Conservation (phyloP, 768 basidiomycete genomes). For the Russula sp. region DNA sequence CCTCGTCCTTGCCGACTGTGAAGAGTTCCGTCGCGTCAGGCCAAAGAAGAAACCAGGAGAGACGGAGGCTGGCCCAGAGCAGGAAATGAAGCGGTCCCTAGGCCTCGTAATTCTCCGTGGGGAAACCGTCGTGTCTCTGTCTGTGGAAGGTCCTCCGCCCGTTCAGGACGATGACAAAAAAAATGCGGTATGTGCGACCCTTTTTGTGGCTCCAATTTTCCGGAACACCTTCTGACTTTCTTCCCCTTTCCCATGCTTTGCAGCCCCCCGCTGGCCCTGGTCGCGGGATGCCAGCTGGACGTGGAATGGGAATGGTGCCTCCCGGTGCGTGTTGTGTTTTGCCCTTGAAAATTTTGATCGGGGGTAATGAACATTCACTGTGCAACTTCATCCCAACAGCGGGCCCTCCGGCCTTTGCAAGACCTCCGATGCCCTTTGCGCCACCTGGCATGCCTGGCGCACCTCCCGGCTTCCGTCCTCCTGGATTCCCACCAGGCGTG, state of each 20-base stretch:
- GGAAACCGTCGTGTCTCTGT: slow-evolving; percentile 91
- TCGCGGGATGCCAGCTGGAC: slow-evolving; percentile 91
- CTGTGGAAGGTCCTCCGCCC: slow-evolving; percentile 93
- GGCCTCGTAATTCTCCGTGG: slow-evolving; percentile 97
- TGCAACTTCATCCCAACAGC: slow-evolving; percentile 31
- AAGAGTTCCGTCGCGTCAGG: slow-evolving; percentile 90
- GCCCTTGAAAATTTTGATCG: slow-evolving; percentile 7
- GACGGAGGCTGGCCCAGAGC: slow-evolving; percentile 61
- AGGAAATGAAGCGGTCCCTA: slow-evolving; percentile 93
- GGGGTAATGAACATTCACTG: slow-evolving; percentile 19
- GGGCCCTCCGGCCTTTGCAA: slow-evolving; percentile 51
- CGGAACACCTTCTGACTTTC: slow-evolving; percentile 15
- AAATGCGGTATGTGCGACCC: slow-evolving; percentile 47
- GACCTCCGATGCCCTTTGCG: slow-evolving; percentile 60
- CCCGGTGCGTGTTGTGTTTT: slow-evolving; percentile 46
- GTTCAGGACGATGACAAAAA: slow-evolving; percentile 86
- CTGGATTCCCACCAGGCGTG: slow-evolving; percentile 77
- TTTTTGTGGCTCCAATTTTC: background rate
- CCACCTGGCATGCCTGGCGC: slow-evolving; percentile 80
- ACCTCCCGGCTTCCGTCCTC: slow-evolving; percentile 79
- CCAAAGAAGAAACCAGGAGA: slow-evolving; percentile 88
- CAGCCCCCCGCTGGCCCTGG: slow-evolving; percentile 87
- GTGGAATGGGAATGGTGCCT: slow-evolving; percentile 95
- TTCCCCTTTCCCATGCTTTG: slow-evolving; percentile 21
- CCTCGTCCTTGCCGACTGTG: slow-evolving; percentile 94